Conservation (phyloP, 2,329 filamentous ascomycete genomes). For the Stagonosporopsis chrysanthemi region DNA sequence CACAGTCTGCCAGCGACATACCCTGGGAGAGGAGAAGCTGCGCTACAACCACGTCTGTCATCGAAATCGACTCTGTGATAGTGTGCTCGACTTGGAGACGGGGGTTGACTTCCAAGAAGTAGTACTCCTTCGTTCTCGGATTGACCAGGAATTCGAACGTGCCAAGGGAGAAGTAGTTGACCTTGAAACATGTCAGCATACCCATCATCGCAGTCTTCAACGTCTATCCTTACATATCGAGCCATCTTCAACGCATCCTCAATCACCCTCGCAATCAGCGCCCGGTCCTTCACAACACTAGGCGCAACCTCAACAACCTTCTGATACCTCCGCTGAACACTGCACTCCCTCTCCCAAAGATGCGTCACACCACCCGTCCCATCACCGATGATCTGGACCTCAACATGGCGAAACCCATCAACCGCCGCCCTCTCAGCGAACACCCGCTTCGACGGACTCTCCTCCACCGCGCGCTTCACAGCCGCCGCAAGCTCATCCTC, state of each 20-base stretch:
- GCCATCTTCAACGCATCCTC: slow-evolving; percentile 63
- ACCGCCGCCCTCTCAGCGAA: slow-evolving; percentile 70
- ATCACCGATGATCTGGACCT: slow-evolving; percentile 68
- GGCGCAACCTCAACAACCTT: slow-evolving; percentile 68
- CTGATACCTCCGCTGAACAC: slow-evolving; percentile 66
- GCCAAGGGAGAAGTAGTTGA: slow-evolving; percentile 65
- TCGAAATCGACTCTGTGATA: slow-evolving; percentile 64
- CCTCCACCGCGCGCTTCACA: slow-evolving; percentile 61
- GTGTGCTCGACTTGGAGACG: slow-evolving; percentile 69
- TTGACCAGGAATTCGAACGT: slow-evolving; percentile 71
- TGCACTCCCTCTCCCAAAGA: slow-evolving; percentile 68
- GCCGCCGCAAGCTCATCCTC: slow-evolving; percentile 55
- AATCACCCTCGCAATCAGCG: slow-evolving; percentile 59
- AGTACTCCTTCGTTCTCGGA: slow-evolving; percentile 58
- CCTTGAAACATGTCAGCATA: slow-evolving; percentile 36
- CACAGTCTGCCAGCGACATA: slow-evolving; percentile 49
- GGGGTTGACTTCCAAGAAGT: slow-evolving; percentile 68
- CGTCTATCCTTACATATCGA: slow-evolving; percentile 45
- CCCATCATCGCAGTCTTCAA: too few relatives aligned
- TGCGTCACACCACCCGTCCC: slow-evolving; percentile 60
- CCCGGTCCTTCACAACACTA: slow-evolving; percentile 57
- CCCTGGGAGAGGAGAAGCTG: slow-evolving; percentile 65
- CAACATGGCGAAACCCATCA: slow-evolving; percentile 67
- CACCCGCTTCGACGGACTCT: slow-evolving; percentile 65
- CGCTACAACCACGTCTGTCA: slow-evolving; percentile 62